Percentiles rank a stretch among this genome's conserved stretches.
phyloP scores from a whole-genome alignment of 2,329 filamentous ascomycete species.

The Verticillium klebahnii region DNA sequence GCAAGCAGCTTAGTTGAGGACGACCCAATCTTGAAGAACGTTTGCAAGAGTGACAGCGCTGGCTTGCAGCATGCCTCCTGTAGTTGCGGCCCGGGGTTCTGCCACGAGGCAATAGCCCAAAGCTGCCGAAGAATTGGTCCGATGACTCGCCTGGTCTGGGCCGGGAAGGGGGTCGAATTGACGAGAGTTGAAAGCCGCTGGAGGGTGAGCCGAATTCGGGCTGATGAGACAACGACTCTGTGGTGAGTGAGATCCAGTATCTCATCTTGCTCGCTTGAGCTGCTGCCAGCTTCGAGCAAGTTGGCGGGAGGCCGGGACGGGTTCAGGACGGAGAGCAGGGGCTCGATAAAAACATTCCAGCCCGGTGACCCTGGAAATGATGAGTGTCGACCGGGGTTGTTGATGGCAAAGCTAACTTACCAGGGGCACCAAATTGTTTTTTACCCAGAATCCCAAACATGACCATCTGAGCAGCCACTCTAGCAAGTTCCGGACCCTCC shows the following conservation, averaged over 20 bases:
- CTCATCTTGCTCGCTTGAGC: conserved; percentile 23
- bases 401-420: conserved; percentile 20
- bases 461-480: conserved; percentile 57
- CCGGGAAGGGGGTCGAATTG: conserved; percentile 62
- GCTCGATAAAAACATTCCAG: conserved; percentile 58
- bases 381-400: not conserved
- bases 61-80: conserved; percentile 37
- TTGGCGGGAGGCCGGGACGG: conserved; percentile 22
- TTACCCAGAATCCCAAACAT: conserved; percentile 63
- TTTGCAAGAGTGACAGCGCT: conserved; percentile 47
- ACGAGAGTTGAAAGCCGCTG: conserved; percentile 51
- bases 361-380: conserved; percentile 43
- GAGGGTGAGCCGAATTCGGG: conserved; percentile 46
- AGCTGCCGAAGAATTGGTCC: conserved; percentile 54
- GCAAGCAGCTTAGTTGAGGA: conserved; percentile 41
- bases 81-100: conserved; percentile 22
- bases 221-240: conserved; percentile 39
- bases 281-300: not conserved
- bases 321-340: conserved; percentile 49
- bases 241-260: conserved; percentile 41
- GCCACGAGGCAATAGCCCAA: conserved; percentile 58
- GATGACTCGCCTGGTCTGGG: conserved; percentile 58
- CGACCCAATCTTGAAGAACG: conserved; percentile 53
- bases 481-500: conserved; percentile 52
- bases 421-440: conserved; percentile 59